Evolutionary conservation across 306 rosid genomes (phyloP), one percentile per base, ranked within the genome.

Genomic region (Cicer pinnatifidum): DNA sequence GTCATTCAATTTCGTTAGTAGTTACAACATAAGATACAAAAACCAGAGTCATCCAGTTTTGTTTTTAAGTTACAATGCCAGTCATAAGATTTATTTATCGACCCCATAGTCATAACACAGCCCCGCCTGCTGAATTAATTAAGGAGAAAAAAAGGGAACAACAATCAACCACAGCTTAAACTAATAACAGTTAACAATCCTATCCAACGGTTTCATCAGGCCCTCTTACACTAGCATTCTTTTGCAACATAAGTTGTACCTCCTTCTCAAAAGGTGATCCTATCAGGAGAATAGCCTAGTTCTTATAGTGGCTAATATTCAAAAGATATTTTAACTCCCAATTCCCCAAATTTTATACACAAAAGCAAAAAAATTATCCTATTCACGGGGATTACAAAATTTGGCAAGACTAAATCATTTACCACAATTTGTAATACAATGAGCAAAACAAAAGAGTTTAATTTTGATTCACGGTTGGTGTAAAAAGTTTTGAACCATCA

Each of bases 201-300:
- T 63, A 65, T 45, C 17, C n/a, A 58, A 52, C 40, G 23, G 46
- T 45, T 52, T 78, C 44, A 35, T 53, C 68, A 44, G 20, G 20
- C n/a, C 40, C 33, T 7, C 33, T 37, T 48, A 38, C 39, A 64
- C 46, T 52, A 6, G 43, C 46, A 48, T 8, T 64, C 1, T 75
- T 11, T 41, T 60, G 16, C 72, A 33, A 13, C 59, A 13, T 64
- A 17, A 6, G 5, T 16, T 64, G 50, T 65, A 67, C 41, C 37
- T 53, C 51, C 66, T 53, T 52, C 73, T 44, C 68, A 6, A 37
- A 5, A 4, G 15, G 44, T 53, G n/a, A 53, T 66, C 56, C 28
- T 13, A 64, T 10, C 3, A 13, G 33, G 12, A 71, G 39, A 70
- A 28, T 17, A n/a, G 4, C 7, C 12, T 19, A 44, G 62, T 51